Conservation (phyloP, 1,284 basidiomycete species). For the Cryptococcus floricola region DNA sequence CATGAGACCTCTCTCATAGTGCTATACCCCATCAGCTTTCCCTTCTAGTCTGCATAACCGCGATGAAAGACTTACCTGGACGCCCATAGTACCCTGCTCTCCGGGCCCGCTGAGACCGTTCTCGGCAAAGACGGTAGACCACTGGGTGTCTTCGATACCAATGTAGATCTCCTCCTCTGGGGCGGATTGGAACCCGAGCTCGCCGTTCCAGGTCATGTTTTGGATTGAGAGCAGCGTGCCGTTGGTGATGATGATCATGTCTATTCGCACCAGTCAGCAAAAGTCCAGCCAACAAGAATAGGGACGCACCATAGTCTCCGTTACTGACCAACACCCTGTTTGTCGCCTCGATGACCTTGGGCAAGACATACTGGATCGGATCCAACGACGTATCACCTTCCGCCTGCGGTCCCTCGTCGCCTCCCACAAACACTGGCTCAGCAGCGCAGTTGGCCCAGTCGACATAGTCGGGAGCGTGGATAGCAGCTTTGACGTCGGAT, state of each 20-base stretch:
- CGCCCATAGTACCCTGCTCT: slow-evolving; percentile 20
- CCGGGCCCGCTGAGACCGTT: slow-evolving; percentile 2
- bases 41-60: not conserved
- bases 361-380: slow-evolving; percentile 41
- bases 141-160: slow-evolving; percentile 7
- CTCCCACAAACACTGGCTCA: slow-evolving; percentile 56
- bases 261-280: slow-evolving; percentile 1
- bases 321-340: slow-evolving; percentile 65
- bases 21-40: slow-evolving; percentile 2
- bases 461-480: slow-evolving; percentile 64
- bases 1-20: slow-evolving; percentile 25
- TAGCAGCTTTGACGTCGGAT: slow-evolving; percentile 64
- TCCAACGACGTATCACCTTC: slow-evolving; percentile 58
- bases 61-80: slow-evolving; percentile 1
- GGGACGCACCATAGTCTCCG: slow-evolving; percentile 49
- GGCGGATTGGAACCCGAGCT: slow-evolving; percentile 20
- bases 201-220: slow-evolving; percentile 39
- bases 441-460: slow-evolving; percentile 64
- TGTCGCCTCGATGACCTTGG: slow-evolving; percentile 57
- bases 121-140: slow-evolving; percentile 2
- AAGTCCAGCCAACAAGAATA: not conserved
- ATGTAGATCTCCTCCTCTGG: slow-evolving; percentile 13
- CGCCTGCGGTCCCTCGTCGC: slow-evolving; percentile 26
- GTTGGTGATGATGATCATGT: slow-evolving; percentile 29
- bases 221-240: slow-evolving; percentile 35